phyloP scores from a whole-genome alignment of 108 stramenopile species.

The Epithemia pelagica region DNA sequence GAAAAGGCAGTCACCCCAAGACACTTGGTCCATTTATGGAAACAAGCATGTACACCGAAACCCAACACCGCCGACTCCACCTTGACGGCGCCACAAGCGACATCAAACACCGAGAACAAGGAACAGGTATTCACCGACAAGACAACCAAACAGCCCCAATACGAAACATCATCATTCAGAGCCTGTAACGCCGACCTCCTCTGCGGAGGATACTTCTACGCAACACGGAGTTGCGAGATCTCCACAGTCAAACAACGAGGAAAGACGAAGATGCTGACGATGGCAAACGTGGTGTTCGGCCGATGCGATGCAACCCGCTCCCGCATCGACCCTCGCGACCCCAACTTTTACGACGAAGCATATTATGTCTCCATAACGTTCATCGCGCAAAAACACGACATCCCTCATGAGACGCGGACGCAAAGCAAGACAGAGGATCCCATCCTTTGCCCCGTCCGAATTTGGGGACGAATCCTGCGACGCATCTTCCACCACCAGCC shows the following conservation, averaged over 20 bases:
- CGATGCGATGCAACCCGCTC: not conserved
- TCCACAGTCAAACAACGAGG: not conserved
- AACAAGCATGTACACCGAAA: not conserved
- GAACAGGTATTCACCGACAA: too few relatives aligned
- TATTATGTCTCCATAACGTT: not conserved
- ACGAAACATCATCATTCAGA: not conserved
- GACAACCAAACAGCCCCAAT: too few relatives aligned
- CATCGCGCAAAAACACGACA: not conserved
- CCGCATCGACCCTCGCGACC: not conserved
- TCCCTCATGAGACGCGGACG: not conserved
- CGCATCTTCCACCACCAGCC: not conserved
- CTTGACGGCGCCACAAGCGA: too few relatives aligned
- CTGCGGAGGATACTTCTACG: not conserved
- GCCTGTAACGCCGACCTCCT: not conserved
- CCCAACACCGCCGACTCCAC: not conserved
- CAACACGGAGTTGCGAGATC: not conserved
- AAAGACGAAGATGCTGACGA: not conserved
- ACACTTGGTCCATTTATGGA: not conserved
- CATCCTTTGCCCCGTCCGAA: not conserved
- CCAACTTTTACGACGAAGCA: not conserved
- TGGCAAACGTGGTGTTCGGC: not conserved
- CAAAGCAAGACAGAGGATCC: not conserved
- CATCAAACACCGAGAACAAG: too few relatives aligned
- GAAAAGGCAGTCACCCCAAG: not conserved
- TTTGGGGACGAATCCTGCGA: not conserved